phyloP scores from a whole-genome alignment of 257 asterid species.

The Eucommia ulmoides region DNA sequence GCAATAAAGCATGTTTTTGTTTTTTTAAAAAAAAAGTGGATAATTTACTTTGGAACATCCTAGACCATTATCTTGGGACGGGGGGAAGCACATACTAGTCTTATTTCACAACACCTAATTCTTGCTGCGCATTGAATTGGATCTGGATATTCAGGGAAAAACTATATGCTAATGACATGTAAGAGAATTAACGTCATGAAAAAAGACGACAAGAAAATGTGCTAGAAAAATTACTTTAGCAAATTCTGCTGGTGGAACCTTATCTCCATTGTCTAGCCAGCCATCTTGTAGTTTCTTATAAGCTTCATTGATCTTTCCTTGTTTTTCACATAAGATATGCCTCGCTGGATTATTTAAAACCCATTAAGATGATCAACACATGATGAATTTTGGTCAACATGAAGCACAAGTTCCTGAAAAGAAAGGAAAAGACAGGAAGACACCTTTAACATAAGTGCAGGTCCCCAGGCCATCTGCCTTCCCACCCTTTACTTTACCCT shows the following conservation, averaged over 20 bases:
- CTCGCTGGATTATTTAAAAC: slow-evolving; percentile 50
- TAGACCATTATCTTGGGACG: too few relatives aligned
- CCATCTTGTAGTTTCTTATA: slow-evolving; percentile 96
- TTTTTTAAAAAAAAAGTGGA: too few relatives aligned
- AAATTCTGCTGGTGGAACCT: slow-evolving; percentile 98
- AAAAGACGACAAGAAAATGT: too few relatives aligned
- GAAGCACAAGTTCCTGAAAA: background rate
- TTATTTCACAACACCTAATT: too few relatives aligned
- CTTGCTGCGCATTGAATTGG: too few relatives aligned
- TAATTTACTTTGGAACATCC: too few relatives aligned
- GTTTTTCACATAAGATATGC: slow-evolving; percentile 94
- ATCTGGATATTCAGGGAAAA: too few relatives aligned
- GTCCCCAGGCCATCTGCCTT: slow-evolving; percentile 85
- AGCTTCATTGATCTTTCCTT: slow-evolving; percentile 96
- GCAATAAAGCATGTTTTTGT: too few relatives aligned
- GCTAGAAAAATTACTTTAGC: slow-evolving; percentile 53
- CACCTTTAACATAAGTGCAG: slow-evolving; percentile 96
- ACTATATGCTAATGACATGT: too few relatives aligned
- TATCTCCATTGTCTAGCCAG: slow-evolving; percentile 88
- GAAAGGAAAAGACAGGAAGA: slow-evolving; percentile 4
- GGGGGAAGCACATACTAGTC: too few relatives aligned
- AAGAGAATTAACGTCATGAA: too few relatives aligned
- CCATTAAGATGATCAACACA: background rate
- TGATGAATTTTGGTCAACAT: background rate
- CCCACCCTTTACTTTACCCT: slow-evolving; percentile 86